Evolutionary conservation across 1,139 yeast genomes (phyloP).

Genomic region (Meyerozyma guilliermondii): DNA sequence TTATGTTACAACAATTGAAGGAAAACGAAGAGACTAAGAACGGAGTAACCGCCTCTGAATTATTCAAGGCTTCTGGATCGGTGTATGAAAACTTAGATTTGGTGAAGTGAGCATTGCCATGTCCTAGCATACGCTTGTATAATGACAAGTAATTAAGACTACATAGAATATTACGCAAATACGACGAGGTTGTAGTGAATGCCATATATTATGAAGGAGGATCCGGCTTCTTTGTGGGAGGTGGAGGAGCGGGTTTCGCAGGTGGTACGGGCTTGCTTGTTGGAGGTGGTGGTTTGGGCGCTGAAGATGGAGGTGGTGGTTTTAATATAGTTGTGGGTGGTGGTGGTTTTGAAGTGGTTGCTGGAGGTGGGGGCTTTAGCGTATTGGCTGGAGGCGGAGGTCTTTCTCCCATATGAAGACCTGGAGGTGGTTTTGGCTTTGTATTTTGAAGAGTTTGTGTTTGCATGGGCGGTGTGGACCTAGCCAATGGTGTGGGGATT

Average conservation of each 20-base stretch:
- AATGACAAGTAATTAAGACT: neutral
- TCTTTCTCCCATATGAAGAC: neutral
- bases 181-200: neutral
- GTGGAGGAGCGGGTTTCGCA: too few species aligned
- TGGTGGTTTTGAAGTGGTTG: conserved; percentile 5
- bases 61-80: conserved; percentile 40
- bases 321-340: conserved; percentile 4
- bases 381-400: neutral
- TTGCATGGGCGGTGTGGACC: neutral
- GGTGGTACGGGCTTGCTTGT: neutral
- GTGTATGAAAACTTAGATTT: conserved; percentile 45
- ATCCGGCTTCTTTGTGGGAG: too few species aligned
- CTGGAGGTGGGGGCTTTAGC: conserved; percentile 4
- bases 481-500: neutral
- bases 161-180: neutral
- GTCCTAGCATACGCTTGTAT: neutral
- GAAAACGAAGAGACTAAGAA: conserved; percentile 36
- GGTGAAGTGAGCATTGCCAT: conserved; percentile 17
- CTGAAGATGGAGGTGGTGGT: conserved; percentile 5
- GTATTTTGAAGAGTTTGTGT: neutral
- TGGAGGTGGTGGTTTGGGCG: conserved; percentile 4
- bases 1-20: conserved; percentile 44
- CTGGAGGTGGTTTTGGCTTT: neutral
- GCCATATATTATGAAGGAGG: neutral
- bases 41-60: conserved; percentile 41